Base-by-base conservation (phyloP, 2,329 filamentous ascomycete genomes). In the Colletotrichum lini region DNA sequence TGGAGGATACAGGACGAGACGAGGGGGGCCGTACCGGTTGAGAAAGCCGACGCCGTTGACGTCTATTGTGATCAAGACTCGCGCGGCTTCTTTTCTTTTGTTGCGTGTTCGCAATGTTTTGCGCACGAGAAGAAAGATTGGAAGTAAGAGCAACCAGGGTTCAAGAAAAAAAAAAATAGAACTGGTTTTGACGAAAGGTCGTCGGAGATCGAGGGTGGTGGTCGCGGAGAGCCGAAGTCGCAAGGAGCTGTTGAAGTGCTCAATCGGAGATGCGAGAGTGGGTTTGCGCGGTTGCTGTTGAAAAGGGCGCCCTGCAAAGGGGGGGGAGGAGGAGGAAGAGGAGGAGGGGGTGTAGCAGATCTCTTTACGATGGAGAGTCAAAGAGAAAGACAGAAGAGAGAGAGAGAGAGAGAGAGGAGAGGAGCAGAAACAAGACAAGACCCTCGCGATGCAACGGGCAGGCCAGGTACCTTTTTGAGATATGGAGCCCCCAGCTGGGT, bases 221-320 rank as follows among this genome's bases (percentile, higher is more conserved):
- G 53, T 64, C 47, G 69, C 65, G 65, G 65, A 72, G 59, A 53
- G 69, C 69, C 69, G 69, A 69, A 69, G 65, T 68, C 65, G 65
- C 69, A 64, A 72, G 52, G 65, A 69, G 65, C 65, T 52, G 58
- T 72, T 72, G 65, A 72, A 72, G 69, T 72, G 69, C 69, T 71
- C 68, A 35, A 42, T 30, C 40, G 69, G 69, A 72, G 47, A 42
- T 30, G 65, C 15, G 59, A 57, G 65, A 52, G 53, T 38, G 65
- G 47, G 21, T 63, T 60, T 47, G 57, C 65, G 53, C 69, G 45
- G 59, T 69, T 69, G 52, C 65, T 69, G 59, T 72, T 69, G 69
- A 69, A 72, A 59, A 72, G 65, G 69, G 64, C 23, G 56, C 64
- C 64, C 61, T 61, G 56, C 64, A 50, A 38, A n/a, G 8, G 44